A percentile compares a stretch with the other conserved stretches of the same genome.
Conservation (phyloP, 345 rosid genomes). For the Triadica sebifera region DNA sequence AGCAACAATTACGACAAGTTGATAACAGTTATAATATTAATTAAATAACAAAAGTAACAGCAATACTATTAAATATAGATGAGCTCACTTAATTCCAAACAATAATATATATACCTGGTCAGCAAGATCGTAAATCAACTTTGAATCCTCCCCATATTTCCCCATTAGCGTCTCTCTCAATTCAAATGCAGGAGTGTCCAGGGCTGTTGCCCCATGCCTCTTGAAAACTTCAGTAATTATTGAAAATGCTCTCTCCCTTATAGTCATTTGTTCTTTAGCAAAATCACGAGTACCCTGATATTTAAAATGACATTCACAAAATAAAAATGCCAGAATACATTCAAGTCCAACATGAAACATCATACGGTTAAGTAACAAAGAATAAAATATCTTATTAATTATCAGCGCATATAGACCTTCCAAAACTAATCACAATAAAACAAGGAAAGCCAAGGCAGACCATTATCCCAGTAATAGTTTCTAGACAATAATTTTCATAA, state of each 20-base stretch:
- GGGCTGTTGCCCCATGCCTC: constrained; percentile 87
- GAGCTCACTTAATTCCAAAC: not conserved
- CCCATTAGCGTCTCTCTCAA: constrained; percentile 92
- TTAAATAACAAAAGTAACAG: not conserved
- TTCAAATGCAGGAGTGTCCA: constrained; percentile 96
- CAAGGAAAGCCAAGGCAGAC: too few species aligned
- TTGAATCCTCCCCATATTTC: constrained; percentile 94
- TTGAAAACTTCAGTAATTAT: constrained; percentile 71
- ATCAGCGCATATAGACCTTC: not conserved
- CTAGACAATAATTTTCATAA: not conserved
- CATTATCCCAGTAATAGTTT: not conserved
- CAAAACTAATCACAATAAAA: not conserved
- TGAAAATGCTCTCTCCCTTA: constrained; percentile 78
- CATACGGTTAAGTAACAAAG: not conserved
- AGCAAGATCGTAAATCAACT: constrained; percentile 87
- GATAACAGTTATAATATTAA: not conserved
- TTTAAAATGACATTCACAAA: constrained; percentile 12
- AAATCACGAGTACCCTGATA: constrained; percentile 88
- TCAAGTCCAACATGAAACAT: constrained; percentile 9
- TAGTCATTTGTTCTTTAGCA: constrained; percentile 78
- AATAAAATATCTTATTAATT: not conserved
- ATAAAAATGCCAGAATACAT: not conserved
- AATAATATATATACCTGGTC: constrained; percentile 66
- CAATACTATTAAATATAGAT: not conserved
- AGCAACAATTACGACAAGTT: too few species aligned